These are phyloP conservation scores for Leccinum rimulosum DNA, from an alignment of 768 basidiomycete genomes.

Conservation along the genomic window DNA sequence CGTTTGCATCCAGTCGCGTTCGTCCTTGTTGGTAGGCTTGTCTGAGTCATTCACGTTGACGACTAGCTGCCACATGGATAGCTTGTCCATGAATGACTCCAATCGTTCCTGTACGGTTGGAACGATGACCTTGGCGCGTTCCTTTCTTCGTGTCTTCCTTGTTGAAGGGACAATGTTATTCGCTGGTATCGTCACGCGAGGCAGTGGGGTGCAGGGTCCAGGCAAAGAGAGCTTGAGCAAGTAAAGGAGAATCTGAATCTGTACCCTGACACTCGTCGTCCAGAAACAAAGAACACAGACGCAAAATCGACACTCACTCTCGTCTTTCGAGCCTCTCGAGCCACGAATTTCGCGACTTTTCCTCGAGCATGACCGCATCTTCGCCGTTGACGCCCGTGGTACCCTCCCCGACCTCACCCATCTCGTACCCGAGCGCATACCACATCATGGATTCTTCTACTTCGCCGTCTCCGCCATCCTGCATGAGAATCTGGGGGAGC, in stretches of 20 bases:
- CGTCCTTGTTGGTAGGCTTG: slow-evolving; percentile 22
- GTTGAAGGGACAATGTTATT: slow-evolving; percentile 27
- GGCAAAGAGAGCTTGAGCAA: slow-evolving; percentile 64
- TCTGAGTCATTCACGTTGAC: slow-evolving; percentile 36
- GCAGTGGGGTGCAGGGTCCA: slow-evolving; percentile 35
- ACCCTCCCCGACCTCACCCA: slow-evolving; percentile 32
- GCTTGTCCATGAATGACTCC: slow-evolving; percentile 74
- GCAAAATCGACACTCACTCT: slow-evolving; percentile 44
- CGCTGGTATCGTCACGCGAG: slow-evolving; percentile 24
- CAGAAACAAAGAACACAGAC: background rate
- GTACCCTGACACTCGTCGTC: slow-evolving; percentile 46
- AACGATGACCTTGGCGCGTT: slow-evolving; percentile 20
- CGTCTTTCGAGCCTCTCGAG: slow-evolving; percentile 66
- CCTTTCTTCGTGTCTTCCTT: slow-evolving; percentile 32
- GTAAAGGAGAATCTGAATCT: slow-evolving; percentile 74
- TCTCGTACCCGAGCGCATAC: slow-evolving; percentile 64
- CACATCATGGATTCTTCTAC: slow-evolving; percentile 76
- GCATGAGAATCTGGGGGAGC: slow-evolving; percentile 56
- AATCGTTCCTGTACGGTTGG: slow-evolving; percentile 47
- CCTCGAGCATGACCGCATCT: slow-evolving; percentile 38
- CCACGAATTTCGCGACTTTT: slow-evolving; percentile 54
- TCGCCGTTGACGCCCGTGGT: slow-evolving; percentile 20
- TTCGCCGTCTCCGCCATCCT: slow-evolving; percentile 60
- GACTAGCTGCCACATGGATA: slow-evolving; percentile 74
- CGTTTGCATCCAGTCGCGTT: slow-evolving; percentile 70